These are phyloP conservation scores for Colletotrichum echinochloae DNA, from an alignment of 2,329 filamentous ascomycete genomes.

Conservation along the genomic window DNA sequence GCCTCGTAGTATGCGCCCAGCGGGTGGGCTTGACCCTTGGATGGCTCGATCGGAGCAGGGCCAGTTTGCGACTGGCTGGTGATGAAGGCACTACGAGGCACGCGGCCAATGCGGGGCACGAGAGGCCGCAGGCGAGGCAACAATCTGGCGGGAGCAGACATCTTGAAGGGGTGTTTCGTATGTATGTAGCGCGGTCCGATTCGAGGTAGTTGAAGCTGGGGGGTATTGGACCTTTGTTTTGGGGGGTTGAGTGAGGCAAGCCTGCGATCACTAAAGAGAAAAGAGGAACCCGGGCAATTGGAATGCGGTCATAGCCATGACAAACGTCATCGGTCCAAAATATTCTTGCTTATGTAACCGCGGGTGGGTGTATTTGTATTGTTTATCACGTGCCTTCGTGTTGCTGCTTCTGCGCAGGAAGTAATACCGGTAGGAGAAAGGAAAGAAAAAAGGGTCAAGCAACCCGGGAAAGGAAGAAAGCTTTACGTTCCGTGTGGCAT, in stretches of 20 bases:
- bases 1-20: conserved; percentile 70
- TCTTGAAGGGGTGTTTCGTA: conserved; percentile 40
- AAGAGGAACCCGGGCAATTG: conserved; percentile 4
- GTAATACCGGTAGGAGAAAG: too few species aligned
- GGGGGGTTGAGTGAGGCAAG: conserved; percentile 33
- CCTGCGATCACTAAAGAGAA: conserved; percentile 28
- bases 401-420: not conserved
- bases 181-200: conserved; percentile 21
- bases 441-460: not conserved
- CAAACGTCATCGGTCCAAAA: conserved; percentile 50
- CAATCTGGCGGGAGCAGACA: conserved; percentile 49
- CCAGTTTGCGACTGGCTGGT: conserved; percentile 46
- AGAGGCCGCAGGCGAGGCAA: conserved; percentile 48
- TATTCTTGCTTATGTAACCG: conserved; percentile 27
- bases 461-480: too few species aligned
- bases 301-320: conserved; percentile 44
- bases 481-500: not conserved
- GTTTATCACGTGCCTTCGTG: conserved; percentile 22
- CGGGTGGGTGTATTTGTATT: fast-evolving
- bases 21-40: conserved; percentile 57
- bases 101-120: conserved; percentile 44
- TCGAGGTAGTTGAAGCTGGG: conserved; percentile 8
- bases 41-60: conserved; percentile 45
- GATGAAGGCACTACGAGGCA: conserved; percentile 46
- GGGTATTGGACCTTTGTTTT: conserved; percentile 16